phyloP scores from a whole-genome alignment of 441 rosid genomes.

The Theobroma grandiflorum region DNA sequence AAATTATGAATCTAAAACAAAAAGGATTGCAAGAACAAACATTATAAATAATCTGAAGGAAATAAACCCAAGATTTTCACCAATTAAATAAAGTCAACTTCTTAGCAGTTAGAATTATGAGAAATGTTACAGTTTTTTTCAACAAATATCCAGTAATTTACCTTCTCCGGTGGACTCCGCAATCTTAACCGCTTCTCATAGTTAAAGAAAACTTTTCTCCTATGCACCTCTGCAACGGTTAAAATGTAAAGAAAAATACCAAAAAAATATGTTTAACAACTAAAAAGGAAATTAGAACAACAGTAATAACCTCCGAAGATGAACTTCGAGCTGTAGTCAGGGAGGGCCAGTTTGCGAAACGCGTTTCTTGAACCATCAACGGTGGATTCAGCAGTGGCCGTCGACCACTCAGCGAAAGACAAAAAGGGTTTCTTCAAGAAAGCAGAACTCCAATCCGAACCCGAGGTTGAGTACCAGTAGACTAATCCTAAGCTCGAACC shows the following conservation, averaged over 20 bases:
- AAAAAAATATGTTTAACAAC: background rate
- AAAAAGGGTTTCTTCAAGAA: constrained; percentile 34
- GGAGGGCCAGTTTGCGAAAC: constrained; percentile 63
- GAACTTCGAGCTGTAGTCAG: constrained; percentile 57
- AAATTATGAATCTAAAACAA: background rate
- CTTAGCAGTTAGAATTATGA: background rate
- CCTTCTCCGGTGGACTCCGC: constrained; percentile 94
- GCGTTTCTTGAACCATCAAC: constrained; percentile 37
- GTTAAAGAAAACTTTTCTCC: constrained; percentile 89
- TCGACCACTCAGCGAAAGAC: constrained; percentile 56
- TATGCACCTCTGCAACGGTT: constrained; percentile 61
- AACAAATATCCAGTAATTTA: constrained; percentile 23
- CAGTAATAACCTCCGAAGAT: constrained; percentile 62
- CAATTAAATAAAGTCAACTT: background rate
- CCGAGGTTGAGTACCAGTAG: constrained; percentile 45
- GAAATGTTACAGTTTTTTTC: background rate
- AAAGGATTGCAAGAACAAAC: constrained; percentile 3
- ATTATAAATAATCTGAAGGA: background rate
- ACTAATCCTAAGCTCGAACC: constrained; percentile 66
- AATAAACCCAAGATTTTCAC: constrained; percentile 5
- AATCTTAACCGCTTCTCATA: constrained; percentile 93
- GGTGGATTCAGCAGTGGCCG: constrained; percentile 37
- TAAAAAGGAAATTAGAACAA: background rate
- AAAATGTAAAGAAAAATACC: background rate
- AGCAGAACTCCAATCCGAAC: constrained; percentile 34